Evolutionary conservation across 23 red algal genomes (phyloP).

Genomic region (Gracilaria domingensis): DNA sequence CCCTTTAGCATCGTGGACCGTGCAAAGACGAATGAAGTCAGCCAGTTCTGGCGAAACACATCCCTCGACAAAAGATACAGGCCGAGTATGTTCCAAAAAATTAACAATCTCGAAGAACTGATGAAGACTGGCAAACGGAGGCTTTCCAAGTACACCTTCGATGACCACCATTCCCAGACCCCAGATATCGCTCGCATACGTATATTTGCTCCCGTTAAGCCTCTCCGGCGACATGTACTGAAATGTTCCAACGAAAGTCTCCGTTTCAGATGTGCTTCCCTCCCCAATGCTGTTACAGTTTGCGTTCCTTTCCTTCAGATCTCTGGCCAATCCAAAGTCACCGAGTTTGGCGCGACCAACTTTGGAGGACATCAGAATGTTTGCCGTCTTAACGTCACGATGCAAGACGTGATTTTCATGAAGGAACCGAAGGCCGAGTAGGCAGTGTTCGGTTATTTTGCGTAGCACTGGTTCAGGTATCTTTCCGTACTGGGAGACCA

Average conservation of each 20-base stretch:
- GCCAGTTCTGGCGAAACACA: constrained; percentile 47
- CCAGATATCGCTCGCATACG: constrained; percentile 87
- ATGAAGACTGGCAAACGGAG: constrained; percentile 78
- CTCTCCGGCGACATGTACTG: constrained; percentile 88
- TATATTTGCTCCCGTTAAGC: constrained; percentile 71
- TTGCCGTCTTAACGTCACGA: constrained; percentile 87
- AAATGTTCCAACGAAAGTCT: constrained; percentile 86
- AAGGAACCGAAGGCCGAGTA: constrained; percentile 74
- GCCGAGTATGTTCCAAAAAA: constrained; percentile 23
- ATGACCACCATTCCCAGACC: constrained; percentile 72
- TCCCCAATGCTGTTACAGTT: constrained; percentile 47
- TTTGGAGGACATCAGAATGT: constrained; percentile 75
- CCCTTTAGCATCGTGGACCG: constrained; percentile 47
- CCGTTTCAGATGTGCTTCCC: constrained; percentile 51
- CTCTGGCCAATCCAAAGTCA: constrained; percentile 86
- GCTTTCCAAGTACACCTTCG: constrained; percentile 73
- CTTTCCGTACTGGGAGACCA: constrained; percentile 47
- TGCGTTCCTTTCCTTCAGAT: constrained; percentile 49
- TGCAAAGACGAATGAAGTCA: constrained; percentile 68
- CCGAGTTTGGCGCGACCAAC: constrained; percentile 69
- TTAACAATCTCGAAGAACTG: constrained; percentile 80
- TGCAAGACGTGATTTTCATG: constrained; percentile 81
- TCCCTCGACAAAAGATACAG: constrained; percentile 34
- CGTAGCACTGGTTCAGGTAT: constrained; percentile 78
- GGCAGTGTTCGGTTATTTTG: constrained; percentile 77